These are phyloP conservation scores for Floccularia luteovirens DNA, from an alignment of 768 basidiomycete genomes.

Conservation along the genomic window DNA sequence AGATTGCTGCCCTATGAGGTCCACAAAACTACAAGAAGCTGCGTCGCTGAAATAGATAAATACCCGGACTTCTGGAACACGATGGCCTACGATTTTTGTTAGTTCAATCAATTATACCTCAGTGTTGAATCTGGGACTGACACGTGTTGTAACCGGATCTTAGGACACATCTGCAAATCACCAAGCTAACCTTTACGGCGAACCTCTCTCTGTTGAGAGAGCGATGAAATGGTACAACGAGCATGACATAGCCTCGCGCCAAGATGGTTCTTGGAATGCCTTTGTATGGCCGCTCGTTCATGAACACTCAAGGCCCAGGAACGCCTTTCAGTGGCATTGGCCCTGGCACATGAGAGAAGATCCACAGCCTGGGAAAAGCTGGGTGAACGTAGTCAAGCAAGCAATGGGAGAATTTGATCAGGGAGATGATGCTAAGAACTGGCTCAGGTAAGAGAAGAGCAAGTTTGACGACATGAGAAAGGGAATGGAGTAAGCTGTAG, in stretches of 20 bases:
- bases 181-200: conserved; percentile 81
- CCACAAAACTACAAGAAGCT: conserved; percentile 79
- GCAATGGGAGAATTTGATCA: conserved; percentile 70
- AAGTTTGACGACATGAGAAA: conserved; percentile 75
- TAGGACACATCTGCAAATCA: conserved; percentile 70
- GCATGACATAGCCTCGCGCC: conserved; percentile 62
- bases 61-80: conserved; percentile 95
- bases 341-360: conserved; percentile 88
- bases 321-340: conserved; percentile 76
- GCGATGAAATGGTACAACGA: conserved; percentile 65
- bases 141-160: conserved; percentile 70
- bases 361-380: conserved; percentile 56
- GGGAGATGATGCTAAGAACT: conserved; percentile 46
- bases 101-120: conserved; percentile 11
- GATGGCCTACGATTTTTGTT: conserved; percentile 89
- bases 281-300: conserved; percentile 89
- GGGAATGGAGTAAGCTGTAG: conserved; percentile 58
- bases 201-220: conserved; percentile 51
- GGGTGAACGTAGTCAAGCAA: conserved; percentile 69
- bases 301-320: conserved; percentile 79
- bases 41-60: conserved; percentile 77
- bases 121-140: conserved; percentile 2
- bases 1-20: conserved; percentile 94
- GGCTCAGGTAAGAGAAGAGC: conserved; percentile 71
- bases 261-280: conserved; percentile 92